These are phyloP conservation scores for Eimeria sp. DNA, from an alignment of 169 alveolate genomes.

Conservation along the genomic window DNA sequence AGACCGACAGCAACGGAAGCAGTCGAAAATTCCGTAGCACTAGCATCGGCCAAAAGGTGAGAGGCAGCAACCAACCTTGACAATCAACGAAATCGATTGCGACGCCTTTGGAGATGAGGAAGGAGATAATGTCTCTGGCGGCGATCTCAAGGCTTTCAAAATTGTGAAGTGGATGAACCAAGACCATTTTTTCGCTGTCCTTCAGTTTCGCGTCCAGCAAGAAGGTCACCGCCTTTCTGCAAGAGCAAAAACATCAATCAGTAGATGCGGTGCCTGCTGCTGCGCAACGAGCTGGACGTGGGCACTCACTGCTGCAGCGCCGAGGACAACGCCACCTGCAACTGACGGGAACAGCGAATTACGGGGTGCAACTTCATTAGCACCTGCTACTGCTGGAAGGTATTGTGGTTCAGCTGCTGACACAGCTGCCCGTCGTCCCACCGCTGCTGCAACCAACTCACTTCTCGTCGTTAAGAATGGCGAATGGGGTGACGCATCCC, in stretches of 20 bases:
- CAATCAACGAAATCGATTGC: conserved; percentile 38
- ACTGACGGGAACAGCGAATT: background rate
- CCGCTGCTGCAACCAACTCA: conserved; percentile 69
- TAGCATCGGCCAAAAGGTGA: background rate
- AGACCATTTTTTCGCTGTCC: background rate
- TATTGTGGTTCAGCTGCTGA: background rate
- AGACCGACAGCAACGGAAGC: background rate
- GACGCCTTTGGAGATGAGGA: background rate
- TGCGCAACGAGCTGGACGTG: background rate
- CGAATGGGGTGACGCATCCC: conserved; percentile 91
- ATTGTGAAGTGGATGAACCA: conserved; percentile 80
- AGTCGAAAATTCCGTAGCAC: background rate
- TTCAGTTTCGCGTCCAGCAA: conserved; percentile 43
- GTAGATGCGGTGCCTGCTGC: background rate
- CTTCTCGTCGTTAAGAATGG: conserved; percentile 88
- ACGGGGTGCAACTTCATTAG: background rate
- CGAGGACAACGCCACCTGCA: background rate
- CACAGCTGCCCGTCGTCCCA: background rate
- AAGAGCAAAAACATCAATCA: background rate
- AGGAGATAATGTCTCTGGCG: conserved; percentile 10
- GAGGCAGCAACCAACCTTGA: conserved; percentile 28
- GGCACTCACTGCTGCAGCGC: background rate
- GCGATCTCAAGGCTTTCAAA: conserved; percentile 16
- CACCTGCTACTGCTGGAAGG: background rate
- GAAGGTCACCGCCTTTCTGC: conserved; percentile 76